phyloP scores from a whole-genome alignment of 179 eudicot genomes.

The Vitellaria paradoxa region DNA sequence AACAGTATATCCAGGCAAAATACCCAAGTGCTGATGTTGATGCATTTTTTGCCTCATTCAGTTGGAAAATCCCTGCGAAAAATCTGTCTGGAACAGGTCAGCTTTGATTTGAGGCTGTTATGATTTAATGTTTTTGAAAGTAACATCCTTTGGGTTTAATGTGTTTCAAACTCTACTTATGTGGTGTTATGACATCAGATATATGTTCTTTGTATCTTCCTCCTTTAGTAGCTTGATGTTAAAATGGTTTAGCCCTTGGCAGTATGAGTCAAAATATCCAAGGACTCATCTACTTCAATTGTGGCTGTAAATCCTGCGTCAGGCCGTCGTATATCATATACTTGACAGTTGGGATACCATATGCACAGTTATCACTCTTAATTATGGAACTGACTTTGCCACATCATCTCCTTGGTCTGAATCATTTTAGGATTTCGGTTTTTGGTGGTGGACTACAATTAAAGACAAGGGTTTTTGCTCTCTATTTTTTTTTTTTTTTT shows the following conservation, averaged over 20 bases:
- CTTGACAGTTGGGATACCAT: too few species aligned
- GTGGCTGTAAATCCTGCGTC: too few species aligned
- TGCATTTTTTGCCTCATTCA: constrained; percentile 67
- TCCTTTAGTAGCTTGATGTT: background rate
- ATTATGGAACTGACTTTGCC: too few species aligned
- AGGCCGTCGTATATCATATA: too few species aligned
- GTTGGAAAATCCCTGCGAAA: constrained; percentile 72
- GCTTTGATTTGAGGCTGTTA: constrained; percentile 14
- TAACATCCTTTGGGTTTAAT: background rate
- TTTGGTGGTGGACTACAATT: background rate
- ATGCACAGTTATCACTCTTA: too few species aligned
- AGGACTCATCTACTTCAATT: background rate
- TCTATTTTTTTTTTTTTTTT: background rate
- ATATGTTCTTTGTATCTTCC: constrained; percentile 4
- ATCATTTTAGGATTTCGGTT: background rate
- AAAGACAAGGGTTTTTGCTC: background rate
- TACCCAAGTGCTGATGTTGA: constrained; percentile 54
- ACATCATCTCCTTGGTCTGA: background rate
- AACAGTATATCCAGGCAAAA: constrained; percentile 35
- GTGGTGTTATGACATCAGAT: background rate
- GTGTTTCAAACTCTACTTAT: background rate
- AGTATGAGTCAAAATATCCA: too few species aligned
- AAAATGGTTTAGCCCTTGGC: too few species aligned
- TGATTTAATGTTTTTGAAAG: background rate
- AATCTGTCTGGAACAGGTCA: constrained; percentile 45